A percentile compares a stretch with the other conserved stretches of the same genome.
phyloP scores from a whole-genome alignment of 352 stramenopile species.

The Thalassiosira hispida region DNA sequence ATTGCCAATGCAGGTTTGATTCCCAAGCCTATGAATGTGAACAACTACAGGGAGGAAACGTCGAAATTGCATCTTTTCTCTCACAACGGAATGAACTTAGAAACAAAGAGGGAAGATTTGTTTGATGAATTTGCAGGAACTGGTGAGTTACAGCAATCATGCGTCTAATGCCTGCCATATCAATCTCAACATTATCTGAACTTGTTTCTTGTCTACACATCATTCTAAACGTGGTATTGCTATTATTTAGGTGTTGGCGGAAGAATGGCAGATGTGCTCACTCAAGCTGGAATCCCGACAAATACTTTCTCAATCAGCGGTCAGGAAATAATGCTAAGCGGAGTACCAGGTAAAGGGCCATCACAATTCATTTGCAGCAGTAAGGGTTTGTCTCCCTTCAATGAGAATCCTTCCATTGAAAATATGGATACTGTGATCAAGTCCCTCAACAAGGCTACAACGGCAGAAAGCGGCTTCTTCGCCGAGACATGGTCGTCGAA shows the following conservation, averaged over 20 bases:
- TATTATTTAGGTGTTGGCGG: constrained; percentile 57
- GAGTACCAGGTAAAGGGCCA: constrained; percentile 31
- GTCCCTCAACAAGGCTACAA: constrained; percentile 57
- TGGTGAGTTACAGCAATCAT: constrained; percentile 19
- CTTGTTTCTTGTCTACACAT: no score
- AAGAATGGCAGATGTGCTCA: constrained; percentile 59
- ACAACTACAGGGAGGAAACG: constrained; percentile 48
- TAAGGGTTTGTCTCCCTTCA: constrained; percentile 49
- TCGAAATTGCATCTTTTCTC: constrained; percentile 60
- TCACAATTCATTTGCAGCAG: constrained; percentile 38
- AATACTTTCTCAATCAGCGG: constrained; percentile 58
- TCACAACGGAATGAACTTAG: constrained; percentile 63
- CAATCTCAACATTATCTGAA: no score
- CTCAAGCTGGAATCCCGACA: constrained; percentile 32
- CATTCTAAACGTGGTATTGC: no score
- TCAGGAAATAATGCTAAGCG: constrained; percentile 38
- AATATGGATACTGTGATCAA: constrained; percentile 58
- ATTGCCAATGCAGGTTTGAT: constrained; percentile 77
- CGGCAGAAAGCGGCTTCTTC: constrained; percentile 55
- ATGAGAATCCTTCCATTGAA: constrained; percentile 42
- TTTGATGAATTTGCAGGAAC: constrained; percentile 42
- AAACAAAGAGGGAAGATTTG: constrained; percentile 46
- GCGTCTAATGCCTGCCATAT: no score
- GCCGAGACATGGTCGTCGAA: constrained; percentile 66
- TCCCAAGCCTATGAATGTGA: constrained; percentile 54